phyloP scores from a whole-genome alignment of 441 rosid species.

The Gossypium lobatum region DNA sequence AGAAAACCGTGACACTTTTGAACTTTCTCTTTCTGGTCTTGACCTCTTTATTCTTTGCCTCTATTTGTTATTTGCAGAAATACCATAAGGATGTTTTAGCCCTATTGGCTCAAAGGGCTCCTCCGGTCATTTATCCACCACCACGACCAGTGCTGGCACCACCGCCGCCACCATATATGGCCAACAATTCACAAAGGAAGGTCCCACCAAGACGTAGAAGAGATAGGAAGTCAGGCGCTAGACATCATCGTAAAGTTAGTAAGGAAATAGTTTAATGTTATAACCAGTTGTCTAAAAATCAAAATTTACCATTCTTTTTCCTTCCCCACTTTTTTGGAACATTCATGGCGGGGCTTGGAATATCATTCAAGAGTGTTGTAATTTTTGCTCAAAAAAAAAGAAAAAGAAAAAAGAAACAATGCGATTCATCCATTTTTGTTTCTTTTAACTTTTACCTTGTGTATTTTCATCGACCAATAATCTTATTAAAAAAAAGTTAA shows the following conservation, averaged over 20 bases:
- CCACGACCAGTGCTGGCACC: constrained; percentile 32
- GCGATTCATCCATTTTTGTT: no score
- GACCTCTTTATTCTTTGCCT: neutral
- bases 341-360: neutral
- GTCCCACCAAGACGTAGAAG: constrained; percentile 44
- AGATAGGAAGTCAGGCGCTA: constrained; percentile 50
- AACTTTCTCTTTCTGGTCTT: no score
- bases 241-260: constrained; percentile 68
- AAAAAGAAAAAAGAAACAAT: neutral
- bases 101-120: constrained; percentile 33
- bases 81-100: constrained; percentile 67
- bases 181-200: constrained; percentile 21
- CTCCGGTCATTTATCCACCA: constrained; percentile 31
- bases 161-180: constrained; percentile 10
- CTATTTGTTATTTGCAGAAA: constrained; percentile 39
- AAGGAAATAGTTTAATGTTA: constrained; percentile 10
- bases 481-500: no score
- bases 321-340: neutral
- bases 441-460: no score
- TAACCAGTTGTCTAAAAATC: neutral
- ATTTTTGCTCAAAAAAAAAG: neutral
- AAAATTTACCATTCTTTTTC: neutral
- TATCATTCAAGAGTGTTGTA: neutral
- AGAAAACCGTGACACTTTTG: no score
- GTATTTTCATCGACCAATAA: no score